These are phyloP conservation scores for Fraxinus anomala DNA, from an alignment of 257 asterid genomes.

Conservation along the genomic window DNA sequence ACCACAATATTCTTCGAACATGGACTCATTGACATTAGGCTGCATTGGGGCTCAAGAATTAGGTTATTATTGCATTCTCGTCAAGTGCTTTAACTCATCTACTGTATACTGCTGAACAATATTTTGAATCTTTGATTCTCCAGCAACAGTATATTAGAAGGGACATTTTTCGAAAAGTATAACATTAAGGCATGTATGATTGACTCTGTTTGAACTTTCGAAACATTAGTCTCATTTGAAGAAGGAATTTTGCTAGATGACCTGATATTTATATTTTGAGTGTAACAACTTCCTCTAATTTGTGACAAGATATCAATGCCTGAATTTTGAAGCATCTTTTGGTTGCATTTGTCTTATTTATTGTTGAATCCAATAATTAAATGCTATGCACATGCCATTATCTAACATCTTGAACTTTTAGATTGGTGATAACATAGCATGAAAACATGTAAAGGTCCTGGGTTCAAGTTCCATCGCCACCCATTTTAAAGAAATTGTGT, in stretches of 20 bases:
- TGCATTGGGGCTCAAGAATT: too few relatives aligned
- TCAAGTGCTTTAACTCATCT: neutral
- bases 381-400: neutral
- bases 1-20: too few relatives aligned
- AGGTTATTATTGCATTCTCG: neutral
- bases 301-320: neutral
- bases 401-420: neutral
- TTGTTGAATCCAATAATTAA: neutral
- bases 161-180: neutral
- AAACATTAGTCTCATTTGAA: neutral
- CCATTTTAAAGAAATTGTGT: neutral
- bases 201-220: neutral
- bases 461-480: neutral
- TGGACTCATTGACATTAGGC: too few relatives aligned
- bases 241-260: neutral
- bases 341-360: neutral
- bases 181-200: neutral
- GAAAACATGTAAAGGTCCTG: neutral
- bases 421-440: neutral
- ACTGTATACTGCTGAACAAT: neutral
- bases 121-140: neutral
- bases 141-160: neutral
- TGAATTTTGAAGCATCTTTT: neutral
- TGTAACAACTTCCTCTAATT: neutral
- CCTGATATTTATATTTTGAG: neutral